phyloP scores from a whole-genome alignment of 768 basidiomycete genomes.

The Mrakia blollopis region DNA sequence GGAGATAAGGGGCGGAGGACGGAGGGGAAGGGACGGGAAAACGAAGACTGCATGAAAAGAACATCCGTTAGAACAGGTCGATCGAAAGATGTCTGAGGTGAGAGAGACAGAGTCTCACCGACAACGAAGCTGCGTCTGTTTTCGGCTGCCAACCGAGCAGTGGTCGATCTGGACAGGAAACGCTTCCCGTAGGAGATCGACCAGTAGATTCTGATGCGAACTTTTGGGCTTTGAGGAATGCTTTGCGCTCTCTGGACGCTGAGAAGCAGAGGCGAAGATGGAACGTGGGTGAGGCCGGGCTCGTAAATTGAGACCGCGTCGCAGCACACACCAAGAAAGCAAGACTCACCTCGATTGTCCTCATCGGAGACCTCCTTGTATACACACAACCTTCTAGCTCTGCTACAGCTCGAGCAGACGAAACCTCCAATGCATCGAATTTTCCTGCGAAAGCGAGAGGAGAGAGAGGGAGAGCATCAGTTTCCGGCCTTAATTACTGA shows the following conservation, averaged over 20 bases:
- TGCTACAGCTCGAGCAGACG: constrained; percentile 41
- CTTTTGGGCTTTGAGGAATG: constrained; percentile 4
- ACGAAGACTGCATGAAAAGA: neutral
- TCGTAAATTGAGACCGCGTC: neutral
- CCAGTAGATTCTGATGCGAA: neutral
- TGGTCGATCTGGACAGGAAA: neutral
- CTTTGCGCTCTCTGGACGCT: neutral
- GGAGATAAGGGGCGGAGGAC: neutral
- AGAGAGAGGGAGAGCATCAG: neutral
- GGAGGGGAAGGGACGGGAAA: neutral
- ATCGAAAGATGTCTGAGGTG: neutral
- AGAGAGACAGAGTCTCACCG: neutral
- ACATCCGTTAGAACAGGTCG: neutral
- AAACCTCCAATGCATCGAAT: constrained; percentile 38
- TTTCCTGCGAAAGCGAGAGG: neutral
- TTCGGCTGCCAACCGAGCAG: constrained; percentile 6
- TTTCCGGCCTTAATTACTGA: neutral
- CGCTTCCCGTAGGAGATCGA: neutral
- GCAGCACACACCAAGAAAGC: neutral
- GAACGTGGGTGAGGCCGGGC: neutral
- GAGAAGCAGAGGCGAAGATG: neutral
- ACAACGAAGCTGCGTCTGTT: neutral
- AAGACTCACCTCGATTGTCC: constrained; percentile 36
- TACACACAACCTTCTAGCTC: constrained; percentile 38
- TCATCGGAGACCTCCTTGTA: constrained; percentile 42